Evolutionary conservation across 2,329 filamentous ascomycete species (phyloP), one percentile per base, ranked within the genome.

Genomic region (Alternaria infectoria): DNA sequence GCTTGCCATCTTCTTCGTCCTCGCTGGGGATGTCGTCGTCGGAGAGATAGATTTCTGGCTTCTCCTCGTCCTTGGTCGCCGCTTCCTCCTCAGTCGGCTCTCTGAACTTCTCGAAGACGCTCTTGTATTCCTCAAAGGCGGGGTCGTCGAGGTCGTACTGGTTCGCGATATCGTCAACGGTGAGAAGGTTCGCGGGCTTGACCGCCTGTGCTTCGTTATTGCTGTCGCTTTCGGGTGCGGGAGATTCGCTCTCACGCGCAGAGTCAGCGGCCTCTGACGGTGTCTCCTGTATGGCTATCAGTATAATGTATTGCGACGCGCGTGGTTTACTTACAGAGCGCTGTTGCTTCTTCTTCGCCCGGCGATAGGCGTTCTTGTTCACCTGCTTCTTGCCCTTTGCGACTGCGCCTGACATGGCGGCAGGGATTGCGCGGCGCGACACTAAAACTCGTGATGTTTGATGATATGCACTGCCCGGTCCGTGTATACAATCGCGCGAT

Each of bases 291-390:
- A 28, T 46, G 25, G 0, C 50, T 63, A 60, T 81, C 57, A 74
- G 71, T 57, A 56, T 47, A 64, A 61, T 51, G 15, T 8, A 11
- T 25, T 19, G 21, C 5, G 40, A 36, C 17, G 25, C 17, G 19
- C 36, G 15, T 19, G 25, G 10, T 15, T 30, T 8, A 68, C 79
- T 83, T 79, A 87, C 83, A 70, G 88, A 81, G 75, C 89, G 89
- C 83, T 96, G 96, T 74, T 93, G 91, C 89, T 97, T 97, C 88
- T 96, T 97, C 85, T 95, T 94, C 52, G 93, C 92, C 80, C 95
- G 90, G 80, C 93, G 89, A 85, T 94, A 90, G 82, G 97, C 93
- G 82, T 97, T 97, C 85, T 97, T 98, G 79, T 91, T 93, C 84
- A 91, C 89, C 84, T 95, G 96, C 78, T 81, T 79, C 67, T 72